phyloP scores from a whole-genome alignment of 768 basidiomycete genomes.

The Kwoniella heveanensis region DNA sequence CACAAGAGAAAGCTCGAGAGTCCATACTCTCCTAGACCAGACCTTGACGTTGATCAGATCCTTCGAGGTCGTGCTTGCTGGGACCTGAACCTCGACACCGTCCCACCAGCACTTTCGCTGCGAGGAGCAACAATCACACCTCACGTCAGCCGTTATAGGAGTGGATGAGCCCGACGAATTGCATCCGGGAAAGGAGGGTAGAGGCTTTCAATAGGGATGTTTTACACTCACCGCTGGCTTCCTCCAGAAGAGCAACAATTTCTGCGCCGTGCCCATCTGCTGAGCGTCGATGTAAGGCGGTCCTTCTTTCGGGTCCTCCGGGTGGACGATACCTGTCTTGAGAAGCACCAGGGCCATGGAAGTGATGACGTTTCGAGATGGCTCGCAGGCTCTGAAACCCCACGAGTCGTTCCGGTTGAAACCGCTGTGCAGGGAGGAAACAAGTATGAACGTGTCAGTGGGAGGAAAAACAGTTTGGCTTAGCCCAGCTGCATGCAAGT shows the following conservation, averaged over 20 bases:
- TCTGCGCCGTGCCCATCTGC: conserved; percentile 98
- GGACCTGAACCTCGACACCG: conserved; percentile 84
- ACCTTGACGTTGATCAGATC: conserved; percentile 71
- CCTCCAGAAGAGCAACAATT: conserved; percentile 94
- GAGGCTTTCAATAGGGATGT: too few relatives aligned
- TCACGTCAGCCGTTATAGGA: background rate
- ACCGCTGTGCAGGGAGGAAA: conserved; percentile 63
- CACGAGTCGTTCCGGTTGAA: conserved; percentile 97
- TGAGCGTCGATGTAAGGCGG: conserved; percentile 77
- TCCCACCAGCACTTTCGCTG: conserved; percentile 99
- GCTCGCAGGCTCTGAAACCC: conserved; percentile 96
- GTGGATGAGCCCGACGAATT: too few relatives aligned
- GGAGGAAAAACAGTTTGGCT: too few relatives aligned
- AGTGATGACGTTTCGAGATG: conserved; percentile 94
- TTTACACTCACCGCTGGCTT: conserved; percentile 98
- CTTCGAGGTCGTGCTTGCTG: conserved; percentile 61
- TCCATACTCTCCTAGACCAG: conserved; percentile 98
- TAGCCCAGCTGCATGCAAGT: too few relatives aligned
- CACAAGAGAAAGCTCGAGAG: conserved; percentile 91
- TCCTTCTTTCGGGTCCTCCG: conserved; percentile 30
- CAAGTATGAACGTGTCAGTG: background rate
- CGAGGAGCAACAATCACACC: background rate
- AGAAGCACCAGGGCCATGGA: conserved; percentile 96
- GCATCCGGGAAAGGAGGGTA: too few relatives aligned
- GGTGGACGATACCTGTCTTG: conserved; percentile 91